These are phyloP conservation scores for Entomortierella chlamydospora DNA, from an alignment of 192 early-diverging fungal species.

Conservation along the genomic window DNA sequence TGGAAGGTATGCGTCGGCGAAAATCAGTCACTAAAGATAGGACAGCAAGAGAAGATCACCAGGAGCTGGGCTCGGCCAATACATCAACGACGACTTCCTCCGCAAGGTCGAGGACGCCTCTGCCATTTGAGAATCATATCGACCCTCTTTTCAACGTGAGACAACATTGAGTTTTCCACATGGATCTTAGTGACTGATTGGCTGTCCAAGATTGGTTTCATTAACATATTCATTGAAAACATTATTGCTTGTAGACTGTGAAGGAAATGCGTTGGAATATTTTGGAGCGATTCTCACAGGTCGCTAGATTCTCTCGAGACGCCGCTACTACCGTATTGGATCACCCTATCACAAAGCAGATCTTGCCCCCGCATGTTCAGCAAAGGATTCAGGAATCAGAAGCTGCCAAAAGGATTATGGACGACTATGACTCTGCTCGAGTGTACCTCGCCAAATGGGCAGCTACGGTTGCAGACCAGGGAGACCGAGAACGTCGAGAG, in stretches of 20 bases:
- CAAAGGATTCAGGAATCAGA: slow-evolving; percentile 63
- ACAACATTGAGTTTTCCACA: too few species aligned
- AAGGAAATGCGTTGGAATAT: slow-evolving; percentile 82
- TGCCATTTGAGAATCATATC: slow-evolving; percentile 39
- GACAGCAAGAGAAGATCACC: not conserved
- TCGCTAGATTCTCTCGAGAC: slow-evolving; percentile 77
- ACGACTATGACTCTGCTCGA: slow-evolving; percentile 84
- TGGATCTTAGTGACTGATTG: not conserved
- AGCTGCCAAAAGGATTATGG: slow-evolving; percentile 68
- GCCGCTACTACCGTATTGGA: slow-evolving; percentile 68
- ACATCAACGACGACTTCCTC: slow-evolving; percentile 1
- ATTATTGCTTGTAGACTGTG: slow-evolving; percentile 57
- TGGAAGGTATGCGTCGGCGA: slow-evolving; percentile 45
- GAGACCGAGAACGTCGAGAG: slow-evolving; percentile 42
- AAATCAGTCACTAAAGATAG: slow-evolving; percentile 1
- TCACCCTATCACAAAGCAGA: slow-evolving; percentile 64
- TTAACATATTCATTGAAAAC: not conserved
- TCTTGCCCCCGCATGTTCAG: slow-evolving; percentile 68
- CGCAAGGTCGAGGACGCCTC: slow-evolving; percentile 33
- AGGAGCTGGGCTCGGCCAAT: not conserved
- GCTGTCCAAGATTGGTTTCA: not conserved
- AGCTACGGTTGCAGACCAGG: slow-evolving; percentile 60
- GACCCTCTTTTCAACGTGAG: slow-evolving; percentile 55
- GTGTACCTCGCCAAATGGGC: slow-evolving; percentile 87
- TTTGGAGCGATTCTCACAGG: slow-evolving; percentile 80